Evolutionary conservation across 2,329 filamentous ascomycete genomes (phyloP).

Genomic region (Paramyrothecium roridum): DNA sequence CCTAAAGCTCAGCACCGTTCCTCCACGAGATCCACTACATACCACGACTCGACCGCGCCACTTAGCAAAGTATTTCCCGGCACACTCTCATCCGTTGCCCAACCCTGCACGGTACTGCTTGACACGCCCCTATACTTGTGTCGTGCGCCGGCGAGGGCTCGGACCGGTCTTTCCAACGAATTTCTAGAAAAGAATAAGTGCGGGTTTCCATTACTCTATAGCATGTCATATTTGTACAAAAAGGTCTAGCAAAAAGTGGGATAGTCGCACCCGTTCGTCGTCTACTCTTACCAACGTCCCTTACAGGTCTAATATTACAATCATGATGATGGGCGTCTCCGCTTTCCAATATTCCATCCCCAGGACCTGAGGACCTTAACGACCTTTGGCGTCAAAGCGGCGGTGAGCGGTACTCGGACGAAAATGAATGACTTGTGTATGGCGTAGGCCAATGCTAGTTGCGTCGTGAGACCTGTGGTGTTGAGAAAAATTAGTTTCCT

Average conservation of each 20-base stretch:
- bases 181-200: not conserved
- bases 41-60: too few species aligned
- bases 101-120: too few species aligned
- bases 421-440: constrained; percentile 99
- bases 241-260: not conserved
- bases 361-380: constrained; percentile 82
- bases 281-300: not conserved
- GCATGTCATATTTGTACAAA: not conserved
- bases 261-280: not conserved
- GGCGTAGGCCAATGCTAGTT: constrained; percentile 89
- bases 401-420: constrained; percentile 86
- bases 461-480: constrained; percentile 62
- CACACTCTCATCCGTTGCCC: too few species aligned
- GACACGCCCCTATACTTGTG: too few species aligned
- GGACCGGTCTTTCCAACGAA: not conserved
- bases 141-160: too few species aligned
- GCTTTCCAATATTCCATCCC: constrained; percentile 94
- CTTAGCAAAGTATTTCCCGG: too few species aligned
- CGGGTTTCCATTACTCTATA: not conserved
- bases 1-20: too few species aligned
- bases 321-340: constrained; percentile 22
- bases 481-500: constrained; percentile 4
- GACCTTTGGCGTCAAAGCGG: constrained; percentile 89
- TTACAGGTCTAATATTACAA: not conserved
- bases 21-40: too few species aligned